Evolutionary conservation across 345 rosid genomes (phyloP).

Genomic region (Acer campestre): DNA sequence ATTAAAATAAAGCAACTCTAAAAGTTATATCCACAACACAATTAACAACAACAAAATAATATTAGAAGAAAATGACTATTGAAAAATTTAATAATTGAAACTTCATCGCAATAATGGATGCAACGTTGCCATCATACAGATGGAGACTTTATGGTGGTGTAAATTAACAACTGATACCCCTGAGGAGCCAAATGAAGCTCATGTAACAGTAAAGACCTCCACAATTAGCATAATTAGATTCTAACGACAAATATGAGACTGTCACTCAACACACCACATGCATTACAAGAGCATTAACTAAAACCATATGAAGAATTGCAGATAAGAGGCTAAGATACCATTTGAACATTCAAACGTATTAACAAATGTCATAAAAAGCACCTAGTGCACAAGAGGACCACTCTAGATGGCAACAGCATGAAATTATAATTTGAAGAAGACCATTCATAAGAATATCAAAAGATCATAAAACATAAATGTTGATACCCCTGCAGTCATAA

Average conservation of each 20-base stretch:
- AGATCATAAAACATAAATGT: neutral
- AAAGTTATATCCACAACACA: neutral
- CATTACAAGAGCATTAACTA: neutral
- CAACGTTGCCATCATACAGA: slow-evolving; percentile 7
- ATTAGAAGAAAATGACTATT: neutral
- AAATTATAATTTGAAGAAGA: neutral
- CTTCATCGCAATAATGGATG: neutral
- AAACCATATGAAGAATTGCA: neutral
- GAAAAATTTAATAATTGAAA: neutral
- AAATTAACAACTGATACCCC: neutral
- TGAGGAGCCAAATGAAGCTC: neutral
- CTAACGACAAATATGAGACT: neutral
- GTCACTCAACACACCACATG: neutral
- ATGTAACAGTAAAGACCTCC: neutral
- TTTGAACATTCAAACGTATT: neutral
- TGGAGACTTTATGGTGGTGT: neutral
- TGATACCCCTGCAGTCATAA: neutral
- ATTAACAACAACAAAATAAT: neutral
- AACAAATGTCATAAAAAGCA: neutral
- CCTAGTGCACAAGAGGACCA: slow-evolving; percentile 1
- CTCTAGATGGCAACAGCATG: neutral
- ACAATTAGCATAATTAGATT: neutral
- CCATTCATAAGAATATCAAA: neutral
- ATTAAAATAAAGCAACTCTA: neutral
- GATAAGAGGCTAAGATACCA: neutral